Evolutionary conservation across 2,329 filamentous ascomycete genomes (phyloP).

Genomic region (Spiromastix sp.): DNA sequence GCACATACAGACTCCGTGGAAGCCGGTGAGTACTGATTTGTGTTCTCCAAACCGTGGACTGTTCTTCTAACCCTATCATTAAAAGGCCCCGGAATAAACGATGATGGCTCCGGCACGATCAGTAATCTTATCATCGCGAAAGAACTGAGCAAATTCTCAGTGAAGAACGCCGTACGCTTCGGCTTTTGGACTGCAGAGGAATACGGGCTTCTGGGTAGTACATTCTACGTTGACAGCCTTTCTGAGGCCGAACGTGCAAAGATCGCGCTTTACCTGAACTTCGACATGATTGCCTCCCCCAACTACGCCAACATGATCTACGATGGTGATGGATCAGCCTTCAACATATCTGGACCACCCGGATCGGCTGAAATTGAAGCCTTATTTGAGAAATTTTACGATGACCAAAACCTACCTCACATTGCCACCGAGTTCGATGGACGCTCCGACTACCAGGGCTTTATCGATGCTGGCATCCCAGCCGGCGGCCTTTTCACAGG

Average conservation of each 20-base stretch:
- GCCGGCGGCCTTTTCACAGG: conserved; percentile 68
- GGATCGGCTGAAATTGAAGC: conserved; percentile 61
- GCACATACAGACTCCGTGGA: conserved; percentile 53
- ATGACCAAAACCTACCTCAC: conserved; percentile 50
- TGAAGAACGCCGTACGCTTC: conserved; percentile 61
- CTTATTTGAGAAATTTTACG: conserved; percentile 59
- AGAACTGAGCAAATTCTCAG: conserved; percentile 58
- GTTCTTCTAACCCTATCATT: not conserved
- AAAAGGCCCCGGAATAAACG: conserved; percentile 60
- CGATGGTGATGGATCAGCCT: conserved; percentile 47
- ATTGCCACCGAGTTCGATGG: conserved; percentile 68
- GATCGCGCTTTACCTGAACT: conserved; percentile 59
- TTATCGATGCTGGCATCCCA: conserved; percentile 63
- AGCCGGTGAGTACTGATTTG: conserved; percentile 17
- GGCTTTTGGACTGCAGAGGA: conserved; percentile 56
- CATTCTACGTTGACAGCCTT: conserved; percentile 45
- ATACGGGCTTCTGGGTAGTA: conserved; percentile 51
- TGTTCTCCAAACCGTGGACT: not conserved
- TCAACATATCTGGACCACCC: conserved; percentile 43
- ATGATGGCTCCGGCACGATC: conserved; percentile 61
- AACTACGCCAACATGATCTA: conserved; percentile 48
- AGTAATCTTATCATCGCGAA: conserved; percentile 50
- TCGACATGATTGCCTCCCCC: conserved; percentile 60
- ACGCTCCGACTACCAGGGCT: conserved; percentile 68
- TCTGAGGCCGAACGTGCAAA: conserved; percentile 42